These are phyloP conservation scores for Penicillium cinerascens DNA, from an alignment of 495 filamentous ascomycete genomes.

Conservation along the genomic window DNA sequence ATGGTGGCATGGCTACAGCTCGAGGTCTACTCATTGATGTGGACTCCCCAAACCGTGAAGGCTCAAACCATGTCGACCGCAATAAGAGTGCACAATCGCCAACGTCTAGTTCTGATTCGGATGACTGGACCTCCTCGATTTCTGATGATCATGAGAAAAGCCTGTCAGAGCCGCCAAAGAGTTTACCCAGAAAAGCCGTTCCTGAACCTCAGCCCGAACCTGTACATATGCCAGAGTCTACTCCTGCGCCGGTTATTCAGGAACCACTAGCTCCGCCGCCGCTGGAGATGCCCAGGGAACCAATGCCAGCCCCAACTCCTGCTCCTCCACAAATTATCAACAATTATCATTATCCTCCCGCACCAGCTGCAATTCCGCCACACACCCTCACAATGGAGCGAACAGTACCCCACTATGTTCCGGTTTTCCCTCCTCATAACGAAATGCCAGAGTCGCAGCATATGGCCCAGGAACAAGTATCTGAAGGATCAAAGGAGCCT, in stretches of 20 bases:
- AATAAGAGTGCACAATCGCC: constrained; percentile 3
- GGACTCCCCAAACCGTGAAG: constrained; percentile 17
- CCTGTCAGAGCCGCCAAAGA: constrained; percentile 3
- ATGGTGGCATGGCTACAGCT: not conserved
- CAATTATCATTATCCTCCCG: constrained; percentile 3
- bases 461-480: not conserved
- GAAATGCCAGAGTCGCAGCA: not conserved
- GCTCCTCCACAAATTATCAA: constrained; percentile 15
- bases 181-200: not conserved
- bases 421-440: constrained; percentile 20
- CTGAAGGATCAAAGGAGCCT: constrained; percentile 1
- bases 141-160: constrained; percentile 10
- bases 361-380: constrained; percentile 7
- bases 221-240: constrained; percentile 1
- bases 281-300: not conserved
- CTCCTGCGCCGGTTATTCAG: constrained; percentile 1
- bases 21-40: constrained; percentile 31
- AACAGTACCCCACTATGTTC: constrained; percentile 25
- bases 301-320: constrained; percentile 6
- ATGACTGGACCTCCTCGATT: constrained; percentile 15
- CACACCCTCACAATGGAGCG: constrained; percentile 20
- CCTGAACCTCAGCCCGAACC: constrained; percentile 1
- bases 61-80: constrained; percentile 1
- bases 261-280: not conserved
- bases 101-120: constrained; percentile 7